Percentiles rank a stretch among this genome's conserved stretches.
These are phyloP conservation scores for Yamadazyma atmosphaerica DNA, from an alignment of 1,139 yeast genomes.

Conservation along the genomic window DNA sequence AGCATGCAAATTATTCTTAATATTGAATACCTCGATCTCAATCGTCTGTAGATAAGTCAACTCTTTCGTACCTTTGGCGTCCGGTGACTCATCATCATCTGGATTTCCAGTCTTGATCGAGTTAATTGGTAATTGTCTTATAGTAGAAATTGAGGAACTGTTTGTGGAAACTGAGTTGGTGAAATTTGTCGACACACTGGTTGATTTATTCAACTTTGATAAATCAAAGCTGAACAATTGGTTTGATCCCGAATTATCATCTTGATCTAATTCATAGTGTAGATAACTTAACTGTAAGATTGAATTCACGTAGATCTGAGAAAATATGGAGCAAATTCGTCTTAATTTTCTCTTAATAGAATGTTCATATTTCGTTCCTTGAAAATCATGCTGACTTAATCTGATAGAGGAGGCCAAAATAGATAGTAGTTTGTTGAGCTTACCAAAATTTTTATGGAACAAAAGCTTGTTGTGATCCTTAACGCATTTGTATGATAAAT, in stretches of 20 bases:
- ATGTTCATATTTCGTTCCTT: constrained; percentile 42
- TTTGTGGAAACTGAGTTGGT: constrained; percentile 18
- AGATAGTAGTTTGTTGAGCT: constrained; percentile 49
- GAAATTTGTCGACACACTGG: constrained; percentile 18
- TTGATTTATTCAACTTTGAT: constrained; percentile 30
- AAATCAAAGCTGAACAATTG: constrained; percentile 36
- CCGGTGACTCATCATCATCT: constrained; percentile 2
- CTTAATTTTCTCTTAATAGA: constrained; percentile 50
- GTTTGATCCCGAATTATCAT: constrained; percentile 21
- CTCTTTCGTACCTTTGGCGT: constrained; percentile 10
- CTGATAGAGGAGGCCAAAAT: constrained; percentile 53
- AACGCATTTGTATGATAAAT: constrained; percentile 48
- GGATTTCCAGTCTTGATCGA: constrained; percentile 9
- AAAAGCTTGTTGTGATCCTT: constrained; percentile 48
- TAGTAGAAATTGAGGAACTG: constrained; percentile 26
- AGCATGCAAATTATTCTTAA: constrained; percentile 32
- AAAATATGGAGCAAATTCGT: constrained; percentile 51
- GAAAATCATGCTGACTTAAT: constrained; percentile 51
- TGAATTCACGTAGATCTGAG: constrained; percentile 63
- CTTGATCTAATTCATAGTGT: constrained; percentile 21
- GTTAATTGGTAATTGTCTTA: constrained; percentile 21
- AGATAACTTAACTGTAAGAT: constrained; percentile 49
- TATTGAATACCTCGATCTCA: constrained; percentile 33
- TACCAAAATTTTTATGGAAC: constrained; percentile 53
- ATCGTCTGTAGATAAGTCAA: constrained; percentile 36